phyloP scores from a whole-genome alignment of 352 stramenopile species.

The Aphanomyces astaci region DNA sequence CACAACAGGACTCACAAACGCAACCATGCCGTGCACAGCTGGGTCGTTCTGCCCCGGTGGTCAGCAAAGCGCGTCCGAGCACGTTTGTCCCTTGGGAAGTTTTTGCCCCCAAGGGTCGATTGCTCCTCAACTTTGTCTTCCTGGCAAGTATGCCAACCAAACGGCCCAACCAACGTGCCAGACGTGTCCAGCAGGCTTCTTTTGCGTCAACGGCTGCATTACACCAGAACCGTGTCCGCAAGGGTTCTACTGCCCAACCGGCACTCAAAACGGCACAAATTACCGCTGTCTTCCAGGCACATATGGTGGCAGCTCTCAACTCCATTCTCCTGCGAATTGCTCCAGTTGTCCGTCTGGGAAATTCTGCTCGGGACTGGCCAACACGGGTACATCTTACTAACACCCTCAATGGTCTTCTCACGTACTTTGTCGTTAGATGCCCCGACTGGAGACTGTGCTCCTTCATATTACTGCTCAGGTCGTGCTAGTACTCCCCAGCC shows the following conservation, averaged over 20 bases:
- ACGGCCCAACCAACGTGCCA: slow-evolving; percentile 51
- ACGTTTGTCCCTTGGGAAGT: slow-evolving; percentile 47
- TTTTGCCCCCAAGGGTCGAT: slow-evolving; percentile 68
- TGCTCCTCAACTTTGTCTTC: slow-evolving; percentile 42
- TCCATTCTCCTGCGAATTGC: slow-evolving; percentile 42
- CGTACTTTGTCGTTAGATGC: no score
- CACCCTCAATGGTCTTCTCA: no score
- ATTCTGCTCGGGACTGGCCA: slow-evolving; percentile 63
- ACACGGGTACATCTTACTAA: slow-evolving; percentile 33
- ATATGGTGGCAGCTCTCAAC: slow-evolving; percentile 37
- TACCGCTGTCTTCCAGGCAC: slow-evolving; percentile 56
- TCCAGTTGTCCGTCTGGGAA: slow-evolving; percentile 47
- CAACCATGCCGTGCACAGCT: slow-evolving; percentile 43
- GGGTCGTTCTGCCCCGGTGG: slow-evolving; percentile 53
- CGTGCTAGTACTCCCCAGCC: background rate
- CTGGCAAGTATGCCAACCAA: slow-evolving; percentile 60
- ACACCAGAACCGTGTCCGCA: slow-evolving; percentile 46
- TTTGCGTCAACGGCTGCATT: slow-evolving; percentile 41
- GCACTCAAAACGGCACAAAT: slow-evolving; percentile 36
- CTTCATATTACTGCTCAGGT: slow-evolving; percentile 59
- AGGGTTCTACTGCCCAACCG: slow-evolving; percentile 70
- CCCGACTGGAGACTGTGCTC: slow-evolving; percentile 50
- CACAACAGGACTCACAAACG: slow-evolving; percentile 39
- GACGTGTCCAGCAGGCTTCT: slow-evolving; percentile 63
- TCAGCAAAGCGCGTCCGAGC: slow-evolving; percentile 42